Evolutionary conservation across 2,329 filamentous ascomycete species (phyloP).

Genomic region (Trichoderma polysporum): DNA sequence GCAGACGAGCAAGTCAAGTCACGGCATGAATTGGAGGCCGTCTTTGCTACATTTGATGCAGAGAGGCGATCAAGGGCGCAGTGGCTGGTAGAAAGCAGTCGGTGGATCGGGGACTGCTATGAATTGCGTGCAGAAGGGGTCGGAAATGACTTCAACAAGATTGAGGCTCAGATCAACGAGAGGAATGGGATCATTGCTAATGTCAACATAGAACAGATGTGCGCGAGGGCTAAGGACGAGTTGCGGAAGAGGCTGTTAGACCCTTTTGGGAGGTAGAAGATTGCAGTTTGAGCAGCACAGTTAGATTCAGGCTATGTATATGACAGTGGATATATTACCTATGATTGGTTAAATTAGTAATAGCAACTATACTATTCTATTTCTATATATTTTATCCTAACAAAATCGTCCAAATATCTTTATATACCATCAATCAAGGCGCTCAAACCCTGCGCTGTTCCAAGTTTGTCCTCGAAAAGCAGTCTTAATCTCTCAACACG

Average conservation of each 20-base stretch:
- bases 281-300: not conserved
- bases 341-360: too few relatives aligned
- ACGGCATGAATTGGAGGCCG: not conserved
- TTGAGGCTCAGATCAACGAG: not conserved
- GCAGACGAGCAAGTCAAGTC: not conserved
- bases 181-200: not conserved
- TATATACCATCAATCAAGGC: too few relatives aligned
- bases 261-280: not conserved
- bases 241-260: not conserved
- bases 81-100: constrained; percentile 23
- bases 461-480: too few relatives aligned
- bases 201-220: not conserved
- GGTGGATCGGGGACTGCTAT: not conserved
- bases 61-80: constrained; percentile 17
- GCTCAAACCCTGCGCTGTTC: too few relatives aligned
- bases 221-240: not conserved
- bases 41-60: constrained; percentile 4
- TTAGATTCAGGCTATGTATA: not conserved
- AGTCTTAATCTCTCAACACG: too few relatives aligned
- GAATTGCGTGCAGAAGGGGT: not conserved
- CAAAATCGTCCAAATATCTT: too few relatives aligned
- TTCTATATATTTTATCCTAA: too few relatives aligned
- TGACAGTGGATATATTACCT: not conserved
- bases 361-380: not conserved
- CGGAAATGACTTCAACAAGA: not conserved